Conservation (phyloP, 192 early-diverging fungal genomes). For the Coemansia sp. region DNA sequence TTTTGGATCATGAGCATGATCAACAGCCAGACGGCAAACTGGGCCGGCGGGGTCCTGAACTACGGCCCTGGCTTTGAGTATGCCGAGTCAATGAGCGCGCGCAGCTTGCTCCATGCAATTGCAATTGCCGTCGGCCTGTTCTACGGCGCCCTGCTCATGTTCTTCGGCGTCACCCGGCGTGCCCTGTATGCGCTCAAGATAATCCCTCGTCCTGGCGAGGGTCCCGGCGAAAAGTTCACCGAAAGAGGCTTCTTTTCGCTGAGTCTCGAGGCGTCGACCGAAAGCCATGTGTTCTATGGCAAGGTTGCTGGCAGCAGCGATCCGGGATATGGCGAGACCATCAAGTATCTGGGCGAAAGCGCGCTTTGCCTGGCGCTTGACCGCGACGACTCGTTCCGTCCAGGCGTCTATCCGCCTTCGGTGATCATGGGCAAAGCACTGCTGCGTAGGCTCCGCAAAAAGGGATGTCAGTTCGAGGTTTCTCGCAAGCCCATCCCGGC, state of each 20-base stretch:
- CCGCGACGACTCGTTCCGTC: constrained; percentile 52
- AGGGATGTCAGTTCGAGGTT: constrained; percentile 58
- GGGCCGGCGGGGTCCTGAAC: constrained; percentile 26
- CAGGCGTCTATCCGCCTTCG: constrained; percentile 77
- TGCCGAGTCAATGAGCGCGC: constrained; percentile 58
- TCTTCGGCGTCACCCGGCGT: constrained; percentile 51
- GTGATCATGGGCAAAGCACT: constrained; percentile 74
- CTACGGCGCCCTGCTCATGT: constrained; percentile 25
- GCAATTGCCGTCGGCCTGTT: constrained; percentile 44
- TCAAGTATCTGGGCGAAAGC: constrained; percentile 72
- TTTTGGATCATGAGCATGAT: constrained; percentile 49
- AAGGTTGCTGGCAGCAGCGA: constrained; percentile 59
- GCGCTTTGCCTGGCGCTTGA: constrained; percentile 71
- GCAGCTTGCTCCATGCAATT: constrained; percentile 50
- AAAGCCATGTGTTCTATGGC: constrained; percentile 32
- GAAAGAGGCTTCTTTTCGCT: constrained; percentile 50
- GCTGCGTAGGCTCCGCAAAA: constrained; percentile 61
- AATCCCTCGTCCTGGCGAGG: constrained; percentile 66
- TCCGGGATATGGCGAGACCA: constrained; percentile 81
- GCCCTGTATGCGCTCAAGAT: constrained; percentile 50
- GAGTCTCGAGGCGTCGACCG: constrained; percentile 32
- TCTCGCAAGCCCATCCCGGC: constrained; percentile 7
- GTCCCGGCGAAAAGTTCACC: constrained; percentile 63
- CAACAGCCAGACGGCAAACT: constrained; percentile 24
- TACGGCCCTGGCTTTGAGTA: constrained; percentile 63